These are phyloP conservation scores for Viridothelium virens DNA, from an alignment of 495 filamentous ascomycete species.

Conservation along the genomic window DNA sequence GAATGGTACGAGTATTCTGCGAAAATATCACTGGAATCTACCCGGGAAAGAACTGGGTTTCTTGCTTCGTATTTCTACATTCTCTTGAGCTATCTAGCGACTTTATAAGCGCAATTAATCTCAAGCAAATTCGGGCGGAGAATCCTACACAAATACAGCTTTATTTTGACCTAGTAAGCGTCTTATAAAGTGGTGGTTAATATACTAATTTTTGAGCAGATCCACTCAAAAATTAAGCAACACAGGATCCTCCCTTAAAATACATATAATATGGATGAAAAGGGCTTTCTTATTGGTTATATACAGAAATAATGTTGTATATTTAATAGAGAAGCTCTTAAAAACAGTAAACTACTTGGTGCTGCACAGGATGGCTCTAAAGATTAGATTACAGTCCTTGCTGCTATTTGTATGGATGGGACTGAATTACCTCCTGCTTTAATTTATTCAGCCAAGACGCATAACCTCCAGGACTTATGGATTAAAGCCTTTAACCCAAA, in stretches of 20 bases:
- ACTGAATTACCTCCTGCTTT: not conserved
- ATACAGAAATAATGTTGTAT: not conserved
- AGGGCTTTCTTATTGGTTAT: not conserved
- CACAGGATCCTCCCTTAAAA: not conserved
- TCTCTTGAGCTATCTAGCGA: not conserved
- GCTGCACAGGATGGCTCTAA: not conserved
- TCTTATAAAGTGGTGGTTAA: not conserved
- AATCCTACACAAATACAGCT: not conserved
- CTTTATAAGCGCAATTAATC: not conserved
- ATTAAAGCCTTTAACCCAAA: not conserved
- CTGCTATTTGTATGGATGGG: not conserved
- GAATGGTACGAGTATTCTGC: not conserved
- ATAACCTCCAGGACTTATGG: not conserved
- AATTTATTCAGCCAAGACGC: not conserved
- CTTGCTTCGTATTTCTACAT: not conserved
- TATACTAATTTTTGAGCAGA: slow-evolving; percentile 2
- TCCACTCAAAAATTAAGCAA: not conserved
- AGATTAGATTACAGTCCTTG: slow-evolving; percentile 3
- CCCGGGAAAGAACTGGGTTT: not conserved
- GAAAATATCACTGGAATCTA: not conserved
- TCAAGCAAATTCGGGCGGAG: not conserved
- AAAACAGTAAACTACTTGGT: not conserved
- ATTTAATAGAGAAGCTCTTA: not conserved
- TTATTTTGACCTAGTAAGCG: not conserved
- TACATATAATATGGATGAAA: too few relatives aligned